phyloP scores from a whole-genome alignment of 768 basidiomycete genomes.

The Thelephora ganbajun region DNA sequence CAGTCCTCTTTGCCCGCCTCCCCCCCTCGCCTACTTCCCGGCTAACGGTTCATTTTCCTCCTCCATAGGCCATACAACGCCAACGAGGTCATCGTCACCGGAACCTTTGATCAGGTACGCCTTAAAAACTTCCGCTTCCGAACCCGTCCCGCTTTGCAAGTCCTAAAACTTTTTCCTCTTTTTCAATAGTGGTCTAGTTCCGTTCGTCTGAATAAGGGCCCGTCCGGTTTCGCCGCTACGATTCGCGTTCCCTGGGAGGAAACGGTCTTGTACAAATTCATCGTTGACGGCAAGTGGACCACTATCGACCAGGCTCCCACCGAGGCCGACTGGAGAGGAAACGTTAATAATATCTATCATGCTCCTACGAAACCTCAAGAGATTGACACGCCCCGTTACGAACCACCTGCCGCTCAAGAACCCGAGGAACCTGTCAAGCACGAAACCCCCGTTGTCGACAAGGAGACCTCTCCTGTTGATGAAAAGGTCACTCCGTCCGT shows the following conservation, averaged over 20 bases:
- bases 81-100: slow-evolving; percentile 51
- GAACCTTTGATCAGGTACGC: slow-evolving; percentile 63
- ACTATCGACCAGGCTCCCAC: slow-evolving; percentile 39
- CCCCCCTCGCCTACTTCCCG: neutral
- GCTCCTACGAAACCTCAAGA: slow-evolving; percentile 32
- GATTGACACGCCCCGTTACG: slow-evolving; percentile 4
- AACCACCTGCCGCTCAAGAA: neutral
- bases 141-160: neutral
- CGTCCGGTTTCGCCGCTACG: slow-evolving; percentile 40
- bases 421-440: neutral
- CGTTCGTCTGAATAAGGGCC: slow-evolving; percentile 35
- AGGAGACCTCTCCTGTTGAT: neutral
- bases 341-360: slow-evolving; percentile 54
- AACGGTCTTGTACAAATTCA: slow-evolving; percentile 62
- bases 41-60: neutral
- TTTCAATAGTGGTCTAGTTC: slow-evolving; percentile 45
- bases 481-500: neutral
- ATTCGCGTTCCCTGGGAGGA: slow-evolving; percentile 45
- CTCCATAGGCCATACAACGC: slow-evolving; percentile 45
- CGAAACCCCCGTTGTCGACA: neutral
- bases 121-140: neutral
- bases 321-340: slow-evolving; percentile 48
- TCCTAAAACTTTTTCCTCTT: slow-evolving; percentile 5
- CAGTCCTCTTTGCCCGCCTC: slow-evolving; percentile 1
- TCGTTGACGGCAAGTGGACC: slow-evolving; percentile 63